A percentile compares a stretch with the other conserved stretches of the same genome.
Conservation (phyloP, 2,329 filamentous ascomycete genomes). For the Botrytis paeoniae region DNA sequence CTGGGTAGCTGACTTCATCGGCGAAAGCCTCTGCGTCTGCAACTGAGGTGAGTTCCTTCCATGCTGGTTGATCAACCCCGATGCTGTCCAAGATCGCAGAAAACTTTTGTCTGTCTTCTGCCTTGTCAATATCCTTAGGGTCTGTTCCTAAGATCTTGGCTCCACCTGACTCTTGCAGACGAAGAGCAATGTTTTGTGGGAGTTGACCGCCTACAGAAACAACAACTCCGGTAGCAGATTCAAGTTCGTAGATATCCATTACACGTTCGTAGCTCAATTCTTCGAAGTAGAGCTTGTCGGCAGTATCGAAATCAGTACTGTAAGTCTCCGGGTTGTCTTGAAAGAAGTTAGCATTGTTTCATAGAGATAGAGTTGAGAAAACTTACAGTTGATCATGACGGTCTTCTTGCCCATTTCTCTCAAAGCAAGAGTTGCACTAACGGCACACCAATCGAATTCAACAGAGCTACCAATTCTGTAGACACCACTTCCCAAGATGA, state of each 20-base stretch:
- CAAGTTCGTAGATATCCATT: conserved; percentile 98
- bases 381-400: conserved; percentile 76
- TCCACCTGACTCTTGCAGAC: conserved; percentile 84
- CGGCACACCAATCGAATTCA: conserved; percentile 98
- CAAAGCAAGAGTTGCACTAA: conserved; percentile 81
- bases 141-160: conserved; percentile 91
- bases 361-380: background rate
- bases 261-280: conserved; percentile 96
- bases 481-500: conserved; percentile 90
- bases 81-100: conserved; percentile 96
- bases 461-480: conserved; percentile 98
- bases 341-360: background rate
- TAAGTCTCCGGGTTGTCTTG: conserved; percentile 58
- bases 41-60: conserved; percentile 94
- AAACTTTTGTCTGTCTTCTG: conserved; percentile 97
- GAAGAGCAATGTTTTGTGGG: conserved; percentile 94
- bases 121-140: conserved; percentile 93
- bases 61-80: conserved; percentile 92
- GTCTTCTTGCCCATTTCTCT: conserved; percentile 92
- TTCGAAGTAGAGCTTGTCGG: conserved; percentile 93
- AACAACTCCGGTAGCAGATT: conserved; percentile 79
- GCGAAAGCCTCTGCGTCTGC: conserved; percentile 86
- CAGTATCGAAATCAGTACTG: conserved; percentile 80
- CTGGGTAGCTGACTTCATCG: conserved; percentile 81
- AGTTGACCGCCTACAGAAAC: conserved; percentile 95